A percentile compares a stretch with the other conserved stretches of the same genome.
Evolutionary conservation across 73 alveolate species (phyloP).

Genomic region (Tetrahymena borealis): DNA sequence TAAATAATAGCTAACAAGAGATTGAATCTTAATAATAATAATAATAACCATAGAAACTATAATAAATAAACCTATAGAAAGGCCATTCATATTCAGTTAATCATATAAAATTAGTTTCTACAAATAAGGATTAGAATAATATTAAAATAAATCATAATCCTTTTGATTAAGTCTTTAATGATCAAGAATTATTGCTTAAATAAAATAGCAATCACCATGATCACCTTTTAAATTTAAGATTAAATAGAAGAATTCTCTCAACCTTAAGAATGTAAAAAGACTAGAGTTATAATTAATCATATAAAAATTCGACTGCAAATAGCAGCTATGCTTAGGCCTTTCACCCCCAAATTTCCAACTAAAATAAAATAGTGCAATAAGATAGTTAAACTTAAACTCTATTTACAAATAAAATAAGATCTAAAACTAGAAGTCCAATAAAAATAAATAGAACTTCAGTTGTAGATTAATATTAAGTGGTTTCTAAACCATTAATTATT

Average conservation of each 20-base stretch:
- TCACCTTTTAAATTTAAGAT: not conserved
- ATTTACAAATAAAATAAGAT: not conserved
- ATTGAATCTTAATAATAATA: not conserved
- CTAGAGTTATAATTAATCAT: not conserved
- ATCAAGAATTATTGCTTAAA: not conserved
- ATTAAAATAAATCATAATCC: not conserved
- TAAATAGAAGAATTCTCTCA: not conserved
- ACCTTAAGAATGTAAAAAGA: not conserved
- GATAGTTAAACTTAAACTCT: not conserved
- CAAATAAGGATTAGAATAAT: not conserved
- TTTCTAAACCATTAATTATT: not conserved
- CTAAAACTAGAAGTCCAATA: not conserved
- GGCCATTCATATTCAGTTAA: not conserved
- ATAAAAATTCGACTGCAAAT: not conserved
- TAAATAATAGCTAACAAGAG: too few relatives aligned
- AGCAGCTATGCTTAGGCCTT: not conserved
- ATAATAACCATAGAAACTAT: too few relatives aligned
- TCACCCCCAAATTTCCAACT: not conserved
- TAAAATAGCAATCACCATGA: not conserved
- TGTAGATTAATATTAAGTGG: not conserved
- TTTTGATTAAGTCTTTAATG: too few relatives aligned
- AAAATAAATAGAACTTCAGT: not conserved
- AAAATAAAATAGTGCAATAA: not conserved
- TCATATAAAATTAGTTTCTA: not conserved
- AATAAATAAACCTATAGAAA: not conserved